Conservation (phyloP, 768 basidiomycete species). For the Dioszegia crocea region DNA sequence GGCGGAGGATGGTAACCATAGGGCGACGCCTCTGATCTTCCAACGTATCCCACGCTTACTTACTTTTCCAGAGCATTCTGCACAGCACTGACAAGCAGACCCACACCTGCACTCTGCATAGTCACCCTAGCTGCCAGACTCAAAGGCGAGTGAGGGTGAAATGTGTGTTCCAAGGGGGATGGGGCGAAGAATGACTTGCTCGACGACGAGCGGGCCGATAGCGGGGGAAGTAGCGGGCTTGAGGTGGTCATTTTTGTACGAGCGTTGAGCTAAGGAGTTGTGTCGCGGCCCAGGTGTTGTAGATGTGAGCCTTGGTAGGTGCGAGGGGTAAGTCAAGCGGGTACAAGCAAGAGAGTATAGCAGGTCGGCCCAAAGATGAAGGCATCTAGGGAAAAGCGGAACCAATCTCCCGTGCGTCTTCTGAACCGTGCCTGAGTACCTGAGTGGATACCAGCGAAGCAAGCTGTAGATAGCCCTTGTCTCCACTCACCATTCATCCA, state of each 20-base stretch:
- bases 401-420: too few relatives aligned
- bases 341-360: too few relatives aligned
- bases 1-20: not conserved
- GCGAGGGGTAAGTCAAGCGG: too few relatives aligned
- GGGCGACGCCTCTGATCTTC: not conserved
- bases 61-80: constrained; percentile 72
- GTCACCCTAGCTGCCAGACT: constrained; percentile 45
- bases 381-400: not conserved
- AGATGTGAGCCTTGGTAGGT: too few relatives aligned
- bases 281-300: not conserved
- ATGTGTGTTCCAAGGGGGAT: constrained; percentile 35
- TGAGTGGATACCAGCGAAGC: too few relatives aligned
- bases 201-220: constrained; percentile 18
- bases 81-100: constrained; percentile 54
- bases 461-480: not conserved
- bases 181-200: constrained; percentile 33
- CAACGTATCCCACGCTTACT: constrained; percentile 9
- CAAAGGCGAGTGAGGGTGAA: constrained; percentile 41
- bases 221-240: constrained; percentile 38
- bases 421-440: too few relatives aligned
- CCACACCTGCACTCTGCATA: constrained; percentile 50
- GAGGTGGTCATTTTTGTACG: not conserved
- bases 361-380: too few relatives aligned
- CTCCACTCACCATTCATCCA: not conserved
- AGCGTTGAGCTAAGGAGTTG: too few relatives aligned